phyloP scores from a whole-genome alignment of 371 early-diverging fungal species.

The Apophysomyces sp. region DNA sequence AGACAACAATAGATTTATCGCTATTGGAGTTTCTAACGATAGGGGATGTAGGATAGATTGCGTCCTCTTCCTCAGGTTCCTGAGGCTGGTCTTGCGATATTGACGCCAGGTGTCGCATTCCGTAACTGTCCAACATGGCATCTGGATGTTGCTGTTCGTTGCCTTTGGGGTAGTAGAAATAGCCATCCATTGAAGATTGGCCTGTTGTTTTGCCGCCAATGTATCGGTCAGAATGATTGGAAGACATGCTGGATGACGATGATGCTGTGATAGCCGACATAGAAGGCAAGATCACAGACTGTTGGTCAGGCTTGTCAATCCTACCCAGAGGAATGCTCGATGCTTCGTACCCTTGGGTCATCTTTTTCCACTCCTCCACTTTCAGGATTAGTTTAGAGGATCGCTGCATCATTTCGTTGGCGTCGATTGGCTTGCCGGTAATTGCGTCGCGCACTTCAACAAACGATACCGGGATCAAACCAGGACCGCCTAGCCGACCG shows the following conservation, averaged over 20 bases:
- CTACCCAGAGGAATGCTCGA: slow-evolving; percentile 54
- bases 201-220: not conserved
- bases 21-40: not conserved
- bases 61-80: not conserved
- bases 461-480: slow-evolving; percentile 75
- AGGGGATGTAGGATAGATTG: not conserved
- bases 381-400: slow-evolving; percentile 53
- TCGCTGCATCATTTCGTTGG: slow-evolving; percentile 46
- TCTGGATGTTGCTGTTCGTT: slow-evolving; percentile 10
- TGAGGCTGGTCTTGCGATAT: not conserved
- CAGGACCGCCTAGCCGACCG: slow-evolving; percentile 61
- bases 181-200: not conserved
- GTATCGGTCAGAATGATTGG: not conserved
- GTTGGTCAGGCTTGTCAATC: slow-evolving; percentile 24
- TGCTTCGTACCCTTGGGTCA: slow-evolving; percentile 53
- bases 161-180: not conserved
- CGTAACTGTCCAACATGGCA: slow-evolving; percentile 20
- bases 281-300: not conserved
- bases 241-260: not conserved
- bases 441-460: slow-evolving; percentile 65
- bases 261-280: not conserved
- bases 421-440: slow-evolving; percentile 50
- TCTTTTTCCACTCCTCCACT: slow-evolving; percentile 73
- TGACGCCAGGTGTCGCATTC: slow-evolving; percentile 10
- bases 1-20: slow-evolving; percentile 23